These are phyloP conservation scores for Eucalyptus tenuipes DNA, from an alignment of 345 rosid genomes.

Conservation along the genomic window DNA sequence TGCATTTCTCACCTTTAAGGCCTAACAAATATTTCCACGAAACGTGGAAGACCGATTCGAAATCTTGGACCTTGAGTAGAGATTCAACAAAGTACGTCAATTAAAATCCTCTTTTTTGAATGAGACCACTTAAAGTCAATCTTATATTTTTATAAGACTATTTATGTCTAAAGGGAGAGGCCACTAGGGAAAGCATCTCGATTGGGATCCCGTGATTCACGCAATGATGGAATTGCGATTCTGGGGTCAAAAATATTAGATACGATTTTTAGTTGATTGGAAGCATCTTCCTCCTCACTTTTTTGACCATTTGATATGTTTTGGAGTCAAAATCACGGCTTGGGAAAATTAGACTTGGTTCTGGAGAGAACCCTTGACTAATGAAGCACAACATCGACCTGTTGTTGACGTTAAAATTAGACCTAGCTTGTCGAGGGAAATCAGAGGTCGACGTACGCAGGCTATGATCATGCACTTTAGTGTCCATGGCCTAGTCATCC, in stretches of 20 bases:
- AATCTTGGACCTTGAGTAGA: neutral
- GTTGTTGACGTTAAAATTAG: neutral
- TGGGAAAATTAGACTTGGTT: neutral
- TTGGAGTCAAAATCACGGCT: neutral
- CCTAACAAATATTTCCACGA: neutral
- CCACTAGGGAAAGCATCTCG: neutral
- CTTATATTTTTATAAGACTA: neutral
- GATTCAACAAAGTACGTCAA: neutral
- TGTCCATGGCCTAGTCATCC: neutral
- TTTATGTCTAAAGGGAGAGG: neutral
- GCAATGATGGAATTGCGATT: neutral
- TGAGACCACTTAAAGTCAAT: neutral
- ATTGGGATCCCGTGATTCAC: neutral
- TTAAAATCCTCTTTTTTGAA: neutral
- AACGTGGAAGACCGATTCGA: neutral
- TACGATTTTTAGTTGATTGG: neutral
- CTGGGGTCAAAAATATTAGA: neutral
- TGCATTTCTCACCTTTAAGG: neutral
- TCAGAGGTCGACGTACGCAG: neutral
- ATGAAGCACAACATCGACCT: neutral
- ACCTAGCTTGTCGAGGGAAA: neutral
- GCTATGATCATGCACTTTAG: neutral
- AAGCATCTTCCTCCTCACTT: neutral
- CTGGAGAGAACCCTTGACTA: neutral
- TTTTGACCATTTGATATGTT: neutral